These are phyloP conservation scores for Isochrysis galbana DNA, from an alignment of 78 protist species.

Conservation along the genomic window DNA sequence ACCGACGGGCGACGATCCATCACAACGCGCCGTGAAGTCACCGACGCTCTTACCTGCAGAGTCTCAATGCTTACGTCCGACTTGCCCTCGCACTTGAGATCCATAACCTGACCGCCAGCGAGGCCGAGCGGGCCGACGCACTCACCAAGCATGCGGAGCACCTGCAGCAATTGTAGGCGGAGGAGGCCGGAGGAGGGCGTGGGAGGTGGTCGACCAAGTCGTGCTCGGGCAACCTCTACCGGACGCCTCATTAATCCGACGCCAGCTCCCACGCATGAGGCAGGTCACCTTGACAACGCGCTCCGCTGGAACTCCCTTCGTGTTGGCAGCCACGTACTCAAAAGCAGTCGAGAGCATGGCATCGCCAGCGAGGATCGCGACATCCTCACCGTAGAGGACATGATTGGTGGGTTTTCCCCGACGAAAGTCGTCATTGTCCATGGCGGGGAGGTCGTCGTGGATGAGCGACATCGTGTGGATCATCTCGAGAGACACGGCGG, in stretches of 20 bases:
- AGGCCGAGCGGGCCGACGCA: constrained; percentile 36
- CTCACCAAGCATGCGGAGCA: constrained; percentile 12
- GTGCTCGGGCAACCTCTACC: too few relatives aligned
- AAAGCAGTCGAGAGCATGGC: constrained; percentile 16
- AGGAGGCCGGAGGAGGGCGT: neutral
- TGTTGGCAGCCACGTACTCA: neutral
- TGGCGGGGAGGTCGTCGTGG: constrained; percentile 47
- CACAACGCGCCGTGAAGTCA: too few relatives aligned
- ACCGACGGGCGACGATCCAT: too few relatives aligned
- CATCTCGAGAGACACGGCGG: constrained; percentile 42
- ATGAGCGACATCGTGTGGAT: constrained; percentile 47
- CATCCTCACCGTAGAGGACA: constrained; percentile 18
- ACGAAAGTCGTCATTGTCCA: constrained; percentile 40
- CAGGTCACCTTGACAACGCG: too few relatives aligned
- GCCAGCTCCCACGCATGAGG: too few relatives aligned
- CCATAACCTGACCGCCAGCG: constrained; percentile 50
- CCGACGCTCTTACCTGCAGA: too few relatives aligned
- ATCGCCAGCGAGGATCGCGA: constrained; percentile 42
- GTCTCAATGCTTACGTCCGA: neutral
- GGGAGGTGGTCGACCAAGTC: neutral
- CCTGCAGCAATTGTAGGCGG: too few relatives aligned
- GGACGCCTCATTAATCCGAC: too few relatives aligned
- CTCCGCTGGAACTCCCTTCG: constrained; percentile 36
- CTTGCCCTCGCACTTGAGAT: constrained; percentile 29
- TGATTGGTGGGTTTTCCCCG: constrained; percentile 31